Conservation (phyloP, 257 asterid genomes). For the Gentiana dahurica region DNA sequence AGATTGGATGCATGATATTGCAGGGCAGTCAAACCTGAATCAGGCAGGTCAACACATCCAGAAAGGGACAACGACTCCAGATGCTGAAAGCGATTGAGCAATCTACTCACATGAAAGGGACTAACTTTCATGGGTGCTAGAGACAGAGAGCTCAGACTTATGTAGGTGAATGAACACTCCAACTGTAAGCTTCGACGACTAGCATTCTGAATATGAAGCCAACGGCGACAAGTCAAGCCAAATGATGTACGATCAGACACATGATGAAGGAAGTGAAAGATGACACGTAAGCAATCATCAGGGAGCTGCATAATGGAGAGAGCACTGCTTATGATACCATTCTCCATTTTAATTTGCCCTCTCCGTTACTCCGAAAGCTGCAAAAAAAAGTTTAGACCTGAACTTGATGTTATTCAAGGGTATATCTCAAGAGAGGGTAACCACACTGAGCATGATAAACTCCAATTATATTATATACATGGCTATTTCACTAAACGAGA, state of each 20-base stretch:
- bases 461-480: too few relatives aligned
- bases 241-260: conserved; percentile 49
- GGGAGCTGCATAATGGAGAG: conserved; percentile 37
- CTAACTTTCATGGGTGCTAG: conserved; percentile 20
- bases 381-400: conserved; percentile 22
- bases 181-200: conserved; percentile 52
- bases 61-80: conserved; percentile 48
- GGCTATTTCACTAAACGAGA: too few relatives aligned
- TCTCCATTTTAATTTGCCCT: conserved; percentile 26
- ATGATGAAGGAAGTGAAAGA: conserved; percentile 42
- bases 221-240: conserved; percentile 59
- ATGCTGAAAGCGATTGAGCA: conserved; percentile 42
- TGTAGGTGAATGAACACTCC: conserved; percentile 36
- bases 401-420: too few relatives aligned
- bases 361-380: conserved; percentile 35
- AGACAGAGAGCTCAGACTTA: conserved; percentile 26
- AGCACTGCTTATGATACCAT: conserved; percentile 3
- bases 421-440: too few relatives aligned
- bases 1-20: conserved; percentile 29
- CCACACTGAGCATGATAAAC: too few relatives aligned
- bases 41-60: conserved; percentile 57
- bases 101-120: conserved; percentile 31
- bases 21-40: conserved; percentile 40
- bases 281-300: conserved; percentile 45
- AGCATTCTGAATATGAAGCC: conserved; percentile 56